phyloP scores from a whole-genome alignment of 306 rosid genomes.

The Lithocarpus polystachyus region DNA sequence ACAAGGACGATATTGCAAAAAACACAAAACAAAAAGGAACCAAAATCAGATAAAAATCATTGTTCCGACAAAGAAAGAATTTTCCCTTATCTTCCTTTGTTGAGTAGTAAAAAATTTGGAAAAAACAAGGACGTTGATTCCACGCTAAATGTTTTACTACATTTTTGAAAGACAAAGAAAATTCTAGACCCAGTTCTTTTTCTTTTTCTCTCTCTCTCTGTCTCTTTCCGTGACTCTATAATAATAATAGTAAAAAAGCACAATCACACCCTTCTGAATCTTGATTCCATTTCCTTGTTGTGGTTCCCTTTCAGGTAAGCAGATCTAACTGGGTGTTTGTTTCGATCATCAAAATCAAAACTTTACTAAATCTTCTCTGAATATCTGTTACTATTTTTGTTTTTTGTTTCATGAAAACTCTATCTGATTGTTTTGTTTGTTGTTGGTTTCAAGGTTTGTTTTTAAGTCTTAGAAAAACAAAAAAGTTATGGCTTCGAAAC shows the following conservation, averaged over 20 bases:
- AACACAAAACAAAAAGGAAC: neutral
- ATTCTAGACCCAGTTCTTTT: constrained; percentile 33
- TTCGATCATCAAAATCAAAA: neutral
- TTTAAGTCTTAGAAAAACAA: too few species aligned
- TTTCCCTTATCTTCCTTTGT: neutral
- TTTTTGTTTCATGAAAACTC: neutral
- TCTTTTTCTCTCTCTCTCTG: neutral
- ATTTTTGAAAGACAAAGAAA: constrained; percentile 29
- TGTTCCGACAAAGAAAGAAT: too few species aligned
- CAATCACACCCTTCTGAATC: neutral
- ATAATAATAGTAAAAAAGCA: constrained; percentile 1
- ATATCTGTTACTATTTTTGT: constrained; percentile 27
- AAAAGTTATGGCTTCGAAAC: constrained; percentile 68
- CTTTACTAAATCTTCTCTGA: neutral
- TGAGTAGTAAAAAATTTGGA: neutral
- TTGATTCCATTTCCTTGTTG: neutral
- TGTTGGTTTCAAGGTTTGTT: neutral
- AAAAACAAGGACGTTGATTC: constrained; percentile 25
- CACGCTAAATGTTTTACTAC: constrained; percentile 23
- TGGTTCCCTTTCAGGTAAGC: neutral
- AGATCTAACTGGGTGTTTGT: neutral
- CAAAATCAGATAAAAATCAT: too few species aligned
- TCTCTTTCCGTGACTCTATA: neutral
- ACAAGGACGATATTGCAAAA: neutral
- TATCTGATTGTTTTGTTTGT: neutral